Evolutionary conservation across 2,329 filamentous ascomycete species (phyloP), one percentile per base, ranked within the genome.

Genomic region (Paraphoma chrysanthemicola): DNA sequence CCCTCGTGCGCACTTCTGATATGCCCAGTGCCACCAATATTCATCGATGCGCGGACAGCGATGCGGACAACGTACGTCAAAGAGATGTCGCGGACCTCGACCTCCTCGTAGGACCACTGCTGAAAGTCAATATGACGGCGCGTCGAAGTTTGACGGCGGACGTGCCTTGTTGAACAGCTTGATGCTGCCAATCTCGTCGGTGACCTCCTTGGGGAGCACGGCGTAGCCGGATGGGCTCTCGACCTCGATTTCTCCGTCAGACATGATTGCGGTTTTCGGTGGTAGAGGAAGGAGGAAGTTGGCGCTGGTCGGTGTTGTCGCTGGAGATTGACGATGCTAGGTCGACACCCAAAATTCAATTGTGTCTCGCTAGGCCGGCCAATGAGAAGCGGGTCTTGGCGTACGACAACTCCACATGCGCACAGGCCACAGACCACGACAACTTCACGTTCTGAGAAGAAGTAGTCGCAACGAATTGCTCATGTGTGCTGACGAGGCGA

Each of bases 31-130:
- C 59, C 53, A 53, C 28, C 57, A 17, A 9, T 17, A 59, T 51
- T 44, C 49, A 44, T 50, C 53, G 33, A 44, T 42, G 49, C 33
- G 54, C 50, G 49, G 56, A 55, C 55, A 55, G 54, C 44, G 54
- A 51, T 59, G 54, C 54, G 54, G 48, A 52, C 56, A 64, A 67
- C 92, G 86, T 96, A 99, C 95, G 94, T 98, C 86, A 99, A 88
- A 78, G 95, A 99, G 85, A 99, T 98, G 82, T 99, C 95, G 83
- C 94, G 90, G 84, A 99, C 95, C 88, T 99, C 95, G 79, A 99
- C 94, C 89, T 98, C 92, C 81, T 95, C 95, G 85, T 98, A 99
- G 84, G 84, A 89, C 89, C 93, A 97, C 85, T 70, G 61, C 55
- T 31, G 45, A 44, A 4, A 57, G 61, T 70, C 60, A 70, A 61